Evolutionary conservation across 139 green algal species (phyloP).

Genomic region (Eudorina sp.): DNA sequence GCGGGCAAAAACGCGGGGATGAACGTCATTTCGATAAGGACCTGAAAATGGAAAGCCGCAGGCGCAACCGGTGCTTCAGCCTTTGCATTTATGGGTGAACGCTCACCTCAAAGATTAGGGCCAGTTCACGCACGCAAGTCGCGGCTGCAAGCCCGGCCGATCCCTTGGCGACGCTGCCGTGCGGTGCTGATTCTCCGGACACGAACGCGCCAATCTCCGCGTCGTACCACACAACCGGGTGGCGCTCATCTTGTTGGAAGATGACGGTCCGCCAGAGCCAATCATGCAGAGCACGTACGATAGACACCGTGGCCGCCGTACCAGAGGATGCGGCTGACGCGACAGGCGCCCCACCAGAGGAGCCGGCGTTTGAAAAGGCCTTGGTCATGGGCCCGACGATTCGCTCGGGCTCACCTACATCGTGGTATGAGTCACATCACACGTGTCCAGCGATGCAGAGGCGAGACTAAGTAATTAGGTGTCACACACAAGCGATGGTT

Average conservation of each 20-base stretch:
- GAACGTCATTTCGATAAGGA: too few relatives aligned
- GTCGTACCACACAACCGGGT: conserved; percentile 1
- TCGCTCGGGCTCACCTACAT: background rate
- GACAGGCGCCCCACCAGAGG: background rate
- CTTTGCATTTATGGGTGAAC: too few relatives aligned
- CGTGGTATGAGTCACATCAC: too few relatives aligned
- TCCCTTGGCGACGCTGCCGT: too few relatives aligned
- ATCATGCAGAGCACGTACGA: background rate
- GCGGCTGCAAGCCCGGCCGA: background rate
- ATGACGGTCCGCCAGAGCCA: conserved; percentile 27
- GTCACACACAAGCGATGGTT: too few relatives aligned
- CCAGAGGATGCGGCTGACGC: background rate
- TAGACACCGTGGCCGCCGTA: background rate
- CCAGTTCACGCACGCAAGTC: conserved; percentile 25
- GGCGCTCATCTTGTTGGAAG: background rate
- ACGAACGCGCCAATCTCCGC: conserved; percentile 14
- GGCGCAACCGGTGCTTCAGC: too few relatives aligned
- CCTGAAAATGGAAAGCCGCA: too few relatives aligned
- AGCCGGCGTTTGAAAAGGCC: background rate
- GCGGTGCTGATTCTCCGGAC: background rate
- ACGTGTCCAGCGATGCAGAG: too few relatives aligned
- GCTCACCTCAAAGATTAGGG: conserved; percentile 35
- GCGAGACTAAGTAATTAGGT: background rate
- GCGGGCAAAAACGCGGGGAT: background rate
- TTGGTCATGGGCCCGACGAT: background rate